Evolutionary conservation across 1,284 basidiomycete genomes (phyloP), one percentile per base, ranked within the genome.

Genomic region (Fomitiporia mediterranea): DNA sequence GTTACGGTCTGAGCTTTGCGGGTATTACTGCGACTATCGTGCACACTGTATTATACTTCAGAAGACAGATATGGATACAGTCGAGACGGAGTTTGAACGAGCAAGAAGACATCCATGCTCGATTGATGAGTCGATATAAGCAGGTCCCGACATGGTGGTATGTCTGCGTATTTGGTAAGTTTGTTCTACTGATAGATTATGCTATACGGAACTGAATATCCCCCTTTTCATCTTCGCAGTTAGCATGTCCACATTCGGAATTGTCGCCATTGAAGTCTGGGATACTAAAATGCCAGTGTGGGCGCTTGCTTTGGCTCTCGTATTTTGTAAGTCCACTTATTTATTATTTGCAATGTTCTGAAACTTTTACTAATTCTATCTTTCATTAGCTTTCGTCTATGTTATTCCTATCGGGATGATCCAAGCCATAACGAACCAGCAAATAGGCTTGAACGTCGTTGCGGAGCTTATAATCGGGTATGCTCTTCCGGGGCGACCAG

Each of bases 21-120:
- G 74, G 81, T 21, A 76, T 89, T 46, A 86, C 87, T 0, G 76
- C 83, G 1, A 80, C 86, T 0, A 69, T 92, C 60, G 79, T 83
- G 15, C 89, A 93, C 72, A 84, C 89, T 1, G 70, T 79, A 3
- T 75, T 95, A n/a, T 84, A 89, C 67, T 89, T 92, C 70, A 84
- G 87, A 59, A 82, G 82, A 59, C 80, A 83, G 42, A 86, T 94
- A 56, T 81, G 80, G 72, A 67, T 73, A 27, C 79, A 82, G 50
- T 78, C 82, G 25, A 69, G 84, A 23, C 74, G 79, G 35, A 78
- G 81, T 37, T 68, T 84, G 53, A 70, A 76, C 8, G 88, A 91
- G 65, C 84, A 87, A 63, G 85, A 89, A 9, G 91, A 94, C 68
- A 81, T 94, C n/a, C 91, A 94, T 69, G 82, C 82, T 6, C 75